Conservation (phyloP, 345 rosid genomes). For the Salix purpurea region DNA sequence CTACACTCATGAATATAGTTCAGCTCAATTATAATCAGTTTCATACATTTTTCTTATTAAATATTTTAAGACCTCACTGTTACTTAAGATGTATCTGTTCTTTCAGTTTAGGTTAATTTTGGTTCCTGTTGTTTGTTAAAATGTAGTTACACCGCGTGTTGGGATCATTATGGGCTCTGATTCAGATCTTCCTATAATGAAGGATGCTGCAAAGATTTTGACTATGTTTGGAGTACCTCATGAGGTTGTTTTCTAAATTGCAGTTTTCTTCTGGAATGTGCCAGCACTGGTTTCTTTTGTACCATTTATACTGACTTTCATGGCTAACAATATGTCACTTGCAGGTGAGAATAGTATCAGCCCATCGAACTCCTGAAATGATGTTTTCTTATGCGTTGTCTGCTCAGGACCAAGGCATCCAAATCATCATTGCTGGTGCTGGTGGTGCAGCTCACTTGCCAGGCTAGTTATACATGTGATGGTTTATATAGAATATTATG, state of each 20-base stretch:
- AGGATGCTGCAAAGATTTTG: constrained; percentile 76
- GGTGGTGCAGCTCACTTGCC: constrained; percentile 99
- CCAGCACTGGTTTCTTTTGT: not conserved
- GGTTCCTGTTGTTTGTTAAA: constrained; percentile 14
- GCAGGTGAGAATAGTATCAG: constrained; percentile 81
- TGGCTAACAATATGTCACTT: constrained; percentile 5
- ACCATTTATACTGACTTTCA: not conserved
- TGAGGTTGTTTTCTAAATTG: constrained; percentile 47
- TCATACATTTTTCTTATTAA: not conserved
- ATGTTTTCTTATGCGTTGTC: constrained; percentile 83
- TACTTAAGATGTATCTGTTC: not conserved
- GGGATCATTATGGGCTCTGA: constrained; percentile 97
- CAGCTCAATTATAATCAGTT: not conserved
- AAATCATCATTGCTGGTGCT: constrained; percentile 91
- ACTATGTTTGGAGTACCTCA: constrained; percentile 59
- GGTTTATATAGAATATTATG: not conserved
- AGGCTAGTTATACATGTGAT: constrained; percentile 35
- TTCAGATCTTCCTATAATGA: constrained; percentile 95
- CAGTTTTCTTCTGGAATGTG: not conserved
- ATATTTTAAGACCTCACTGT: not conserved
- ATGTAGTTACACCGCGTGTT: constrained; percentile 62
- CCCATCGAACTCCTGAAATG: constrained; percentile 86
- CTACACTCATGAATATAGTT: not conserved
- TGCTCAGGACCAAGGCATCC: constrained; percentile 63
- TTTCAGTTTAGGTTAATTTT: constrained; percentile 2